phyloP scores from a whole-genome alignment of 139 green algal genomes.

The Picochlorum sp. region DNA sequence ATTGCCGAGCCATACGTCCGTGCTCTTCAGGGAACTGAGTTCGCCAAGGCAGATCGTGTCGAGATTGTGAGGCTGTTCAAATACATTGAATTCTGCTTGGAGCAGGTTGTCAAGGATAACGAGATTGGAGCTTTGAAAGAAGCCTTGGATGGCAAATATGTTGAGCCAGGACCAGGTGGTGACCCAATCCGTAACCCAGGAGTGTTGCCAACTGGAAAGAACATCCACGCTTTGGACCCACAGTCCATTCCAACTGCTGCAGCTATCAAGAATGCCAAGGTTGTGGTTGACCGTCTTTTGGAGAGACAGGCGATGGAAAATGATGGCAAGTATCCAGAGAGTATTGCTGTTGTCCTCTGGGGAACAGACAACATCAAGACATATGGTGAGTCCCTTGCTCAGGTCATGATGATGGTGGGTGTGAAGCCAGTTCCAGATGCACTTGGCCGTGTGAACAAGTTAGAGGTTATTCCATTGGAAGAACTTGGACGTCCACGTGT shows the following conservation, averaged over 20 bases:
- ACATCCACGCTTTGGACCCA: slow-evolving; percentile 98
- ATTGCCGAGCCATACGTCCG: slow-evolving; percentile 62
- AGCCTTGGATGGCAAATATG: slow-evolving; percentile 85
- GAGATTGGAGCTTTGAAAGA: slow-evolving; percentile 85
- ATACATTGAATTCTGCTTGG: slow-evolving; percentile 95
- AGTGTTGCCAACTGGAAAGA: slow-evolving; percentile 98
- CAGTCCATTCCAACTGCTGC: slow-evolving; percentile 88
- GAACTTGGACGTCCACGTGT: slow-evolving; percentile 91
- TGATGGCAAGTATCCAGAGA: slow-evolving; percentile 90
- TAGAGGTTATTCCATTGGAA: slow-evolving; percentile 96
- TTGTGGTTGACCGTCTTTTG: slow-evolving; percentile 89
- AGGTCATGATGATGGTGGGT: slow-evolving; percentile 94
- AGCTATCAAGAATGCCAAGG: slow-evolving; percentile 71
- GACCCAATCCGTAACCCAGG: slow-evolving; percentile 97
- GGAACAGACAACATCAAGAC: slow-evolving; percentile 99
- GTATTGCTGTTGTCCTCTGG: slow-evolving; percentile 96
- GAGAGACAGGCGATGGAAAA: slow-evolving; percentile 83
- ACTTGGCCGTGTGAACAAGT: slow-evolving; percentile 98
- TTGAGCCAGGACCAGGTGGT: slow-evolving; percentile 89
- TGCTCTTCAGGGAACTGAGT: slow-evolving; percentile 56
- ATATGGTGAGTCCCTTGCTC: slow-evolving; percentile 90
- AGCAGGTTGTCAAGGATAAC: slow-evolving; percentile 96
- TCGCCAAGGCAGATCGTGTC: slow-evolving; percentile 60
- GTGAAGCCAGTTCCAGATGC: slow-evolving; percentile 87
- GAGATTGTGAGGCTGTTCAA: slow-evolving; percentile 81